Percentiles rank a stretch among this genome's conserved stretches.
Conservation (phyloP, 495 filamentous ascomycete species). For the Pyronema omphalodes region DNA sequence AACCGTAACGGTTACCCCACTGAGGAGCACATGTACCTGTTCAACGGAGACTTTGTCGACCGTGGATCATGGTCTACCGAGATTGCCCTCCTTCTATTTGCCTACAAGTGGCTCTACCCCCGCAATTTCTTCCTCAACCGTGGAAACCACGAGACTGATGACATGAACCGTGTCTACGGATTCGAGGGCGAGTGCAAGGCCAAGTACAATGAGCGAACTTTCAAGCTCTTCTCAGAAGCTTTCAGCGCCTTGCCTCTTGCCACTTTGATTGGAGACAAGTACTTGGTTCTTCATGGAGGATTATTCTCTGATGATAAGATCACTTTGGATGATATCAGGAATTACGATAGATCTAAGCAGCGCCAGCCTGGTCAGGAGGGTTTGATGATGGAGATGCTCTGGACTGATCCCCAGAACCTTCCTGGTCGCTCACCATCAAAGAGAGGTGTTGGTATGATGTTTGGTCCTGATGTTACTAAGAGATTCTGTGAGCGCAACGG, state of each 20-base stretch:
- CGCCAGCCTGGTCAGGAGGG: conserved; percentile 88
- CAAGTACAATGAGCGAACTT: conserved; percentile 89
- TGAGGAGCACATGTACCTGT: conserved; percentile 78
- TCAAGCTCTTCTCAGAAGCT: conserved; percentile 96
- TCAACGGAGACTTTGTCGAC: conserved; percentile 99
- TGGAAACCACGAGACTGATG: conserved; percentile 97
- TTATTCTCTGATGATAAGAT: conserved; percentile 95
- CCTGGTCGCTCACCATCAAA: conserved; percentile 88
- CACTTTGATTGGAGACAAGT: conserved; percentile 80
- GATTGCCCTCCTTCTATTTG: conserved; percentile 81
- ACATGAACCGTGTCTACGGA: conserved; percentile 98
- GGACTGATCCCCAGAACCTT: conserved; percentile 82
- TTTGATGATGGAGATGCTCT: conserved; percentile 99
- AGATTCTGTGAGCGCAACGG: conserved; percentile 93
- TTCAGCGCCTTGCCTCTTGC: conserved; percentile 91
- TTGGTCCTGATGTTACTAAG: conserved; percentile 93
- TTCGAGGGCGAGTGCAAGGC: conserved; percentile 97
- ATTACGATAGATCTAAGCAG: conserved; percentile 79
- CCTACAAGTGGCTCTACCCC: conserved; percentile 90
- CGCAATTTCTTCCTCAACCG: conserved; percentile 86
- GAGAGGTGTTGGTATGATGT: conserved; percentile 87
- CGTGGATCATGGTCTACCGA: conserved; percentile 95
- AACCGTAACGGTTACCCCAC: conserved; percentile 68
- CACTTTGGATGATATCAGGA: conserved; percentile 79
- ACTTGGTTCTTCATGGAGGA: conserved; percentile 83